Conservation (phyloP, 805 yeast species). For the Monosporozyma servazzii region DNA sequence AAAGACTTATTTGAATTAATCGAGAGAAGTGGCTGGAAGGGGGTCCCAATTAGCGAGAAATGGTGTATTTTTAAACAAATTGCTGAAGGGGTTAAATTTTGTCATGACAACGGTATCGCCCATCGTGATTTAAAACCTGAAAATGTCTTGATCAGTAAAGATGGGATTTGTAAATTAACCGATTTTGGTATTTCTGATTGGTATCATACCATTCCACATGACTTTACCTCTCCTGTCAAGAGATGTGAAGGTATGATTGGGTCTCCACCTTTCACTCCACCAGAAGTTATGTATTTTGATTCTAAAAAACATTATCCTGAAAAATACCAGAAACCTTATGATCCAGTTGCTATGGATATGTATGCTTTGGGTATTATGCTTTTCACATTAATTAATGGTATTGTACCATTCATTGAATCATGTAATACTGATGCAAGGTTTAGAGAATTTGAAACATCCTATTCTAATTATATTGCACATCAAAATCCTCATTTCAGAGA, state of each 20-base stretch:
- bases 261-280: conserved; percentile 75
- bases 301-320: conserved; percentile 28
- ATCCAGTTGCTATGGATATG: conserved; percentile 60
- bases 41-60: conserved; percentile 42
- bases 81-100: conserved; percentile 48
- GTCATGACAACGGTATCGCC: conserved; percentile 60
- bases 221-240: conserved; percentile 36
- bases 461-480: conserved; percentile 31
- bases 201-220: conserved; percentile 47
- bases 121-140: conserved; percentile 75
- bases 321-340: conserved; percentile 34
- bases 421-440: conserved; percentile 39
- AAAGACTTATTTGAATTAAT: conserved; percentile 56
- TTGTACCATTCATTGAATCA: conserved; percentile 53
- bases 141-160: conserved; percentile 48
- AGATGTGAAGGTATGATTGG: conserved; percentile 48
- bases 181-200: conserved; percentile 72
- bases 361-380: conserved; percentile 69
- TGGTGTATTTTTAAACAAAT: conserved; percentile 64
- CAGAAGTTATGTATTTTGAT: conserved; percentile 53
- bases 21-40: conserved; percentile 52
- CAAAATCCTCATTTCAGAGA: conserved; percentile 43
- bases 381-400: conserved; percentile 50
- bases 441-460: conserved; percentile 47
- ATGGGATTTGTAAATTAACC: conserved; percentile 58